Evolutionary conservation across 2,329 filamentous ascomycete genomes (phyloP).

Genomic region (Aureobasidium namibiae): DNA sequence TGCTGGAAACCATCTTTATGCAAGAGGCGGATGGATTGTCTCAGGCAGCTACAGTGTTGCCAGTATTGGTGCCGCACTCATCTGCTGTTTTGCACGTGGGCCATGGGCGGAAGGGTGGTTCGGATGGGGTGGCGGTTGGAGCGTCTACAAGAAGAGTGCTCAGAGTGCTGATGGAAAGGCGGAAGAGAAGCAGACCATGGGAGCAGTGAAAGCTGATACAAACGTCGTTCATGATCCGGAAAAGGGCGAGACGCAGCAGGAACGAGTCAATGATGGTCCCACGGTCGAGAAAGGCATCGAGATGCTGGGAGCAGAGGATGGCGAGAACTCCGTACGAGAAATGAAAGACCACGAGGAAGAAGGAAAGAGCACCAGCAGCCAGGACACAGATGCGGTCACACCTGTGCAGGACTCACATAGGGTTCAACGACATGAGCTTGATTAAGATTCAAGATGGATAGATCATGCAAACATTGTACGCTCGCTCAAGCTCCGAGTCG

Average conservation of each 20-base stretch:
- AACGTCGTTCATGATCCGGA: not conserved
- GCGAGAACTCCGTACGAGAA: conserved; percentile 3
- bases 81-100: conserved; percentile 39
- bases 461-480: not conserved
- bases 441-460: not conserved
- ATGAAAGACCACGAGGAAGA: not conserved
- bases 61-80: conserved; percentile 42
- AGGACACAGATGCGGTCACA: not conserved
- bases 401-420: not conserved
- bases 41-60: conserved; percentile 51
- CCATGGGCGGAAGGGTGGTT: conserved; percentile 52
- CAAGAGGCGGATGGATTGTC: conserved; percentile 47
- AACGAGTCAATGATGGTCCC: conserved; percentile 19
- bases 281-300: conserved; percentile 22
- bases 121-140: conserved; percentile 53
- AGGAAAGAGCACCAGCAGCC: not conserved
- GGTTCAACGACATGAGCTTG: not conserved
- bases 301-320: conserved; percentile 22
- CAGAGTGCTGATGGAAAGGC: conserved; percentile 33
- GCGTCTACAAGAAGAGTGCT: conserved; percentile 36
- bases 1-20: conserved; percentile 48
- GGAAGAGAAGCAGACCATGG: conserved; percentile 10
- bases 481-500: not conserved
- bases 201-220: not conserved
- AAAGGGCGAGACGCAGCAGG: conserved; percentile 12